phyloP scores from a whole-genome alignment of 2,329 filamentous ascomycete species.

The Fusarium redolens region DNA sequence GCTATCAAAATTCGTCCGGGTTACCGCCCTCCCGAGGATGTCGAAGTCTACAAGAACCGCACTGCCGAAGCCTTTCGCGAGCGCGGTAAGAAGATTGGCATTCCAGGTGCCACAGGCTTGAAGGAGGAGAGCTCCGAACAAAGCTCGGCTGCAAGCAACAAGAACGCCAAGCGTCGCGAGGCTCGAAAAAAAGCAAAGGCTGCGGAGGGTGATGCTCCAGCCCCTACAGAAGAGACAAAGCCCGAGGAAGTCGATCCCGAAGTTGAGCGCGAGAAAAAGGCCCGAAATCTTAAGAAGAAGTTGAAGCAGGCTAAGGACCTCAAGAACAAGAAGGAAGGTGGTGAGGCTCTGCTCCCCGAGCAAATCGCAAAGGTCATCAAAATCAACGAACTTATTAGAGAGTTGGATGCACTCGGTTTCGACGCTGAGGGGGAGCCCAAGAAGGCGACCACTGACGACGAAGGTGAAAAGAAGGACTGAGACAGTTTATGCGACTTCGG shows the following conservation, averaged over 20 bases:
- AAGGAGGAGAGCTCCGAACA: slow-evolving; percentile 62
- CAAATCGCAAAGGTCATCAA: slow-evolving; percentile 98
- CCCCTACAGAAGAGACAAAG: slow-evolving; percentile 34
- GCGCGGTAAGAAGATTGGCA: slow-evolving; percentile 68
- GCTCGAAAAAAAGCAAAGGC: slow-evolving; percentile 66
- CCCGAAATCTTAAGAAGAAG: slow-evolving; percentile 92
- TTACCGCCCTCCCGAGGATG: slow-evolving; percentile 93
- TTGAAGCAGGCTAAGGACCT: slow-evolving; percentile 92
- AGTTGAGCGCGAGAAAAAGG: slow-evolving; percentile 90
- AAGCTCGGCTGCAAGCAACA: slow-evolving; percentile 70
- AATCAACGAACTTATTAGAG: slow-evolving; percentile 91
- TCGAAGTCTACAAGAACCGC: slow-evolving; percentile 95
- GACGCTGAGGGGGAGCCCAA: slow-evolving; percentile 78
- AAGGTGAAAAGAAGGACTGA: slow-evolving; percentile 43
- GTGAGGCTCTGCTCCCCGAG: slow-evolving; percentile 86
- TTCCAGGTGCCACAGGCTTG: slow-evolving; percentile 78
- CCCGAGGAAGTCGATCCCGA: slow-evolving; percentile 71
- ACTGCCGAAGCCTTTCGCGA: slow-evolving; percentile 87
- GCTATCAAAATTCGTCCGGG: slow-evolving; percentile 95
- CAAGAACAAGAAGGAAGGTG: slow-evolving; percentile 89
- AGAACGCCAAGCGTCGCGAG: slow-evolving; percentile 84
- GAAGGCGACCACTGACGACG: slow-evolving; percentile 16
- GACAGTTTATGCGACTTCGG: background rate
- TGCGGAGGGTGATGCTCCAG: slow-evolving; percentile 64
- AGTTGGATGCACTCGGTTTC: slow-evolving; percentile 87